Conservation (phyloP, 805 yeast genomes). For the Sugiyamaella mastotermitis region DNA sequence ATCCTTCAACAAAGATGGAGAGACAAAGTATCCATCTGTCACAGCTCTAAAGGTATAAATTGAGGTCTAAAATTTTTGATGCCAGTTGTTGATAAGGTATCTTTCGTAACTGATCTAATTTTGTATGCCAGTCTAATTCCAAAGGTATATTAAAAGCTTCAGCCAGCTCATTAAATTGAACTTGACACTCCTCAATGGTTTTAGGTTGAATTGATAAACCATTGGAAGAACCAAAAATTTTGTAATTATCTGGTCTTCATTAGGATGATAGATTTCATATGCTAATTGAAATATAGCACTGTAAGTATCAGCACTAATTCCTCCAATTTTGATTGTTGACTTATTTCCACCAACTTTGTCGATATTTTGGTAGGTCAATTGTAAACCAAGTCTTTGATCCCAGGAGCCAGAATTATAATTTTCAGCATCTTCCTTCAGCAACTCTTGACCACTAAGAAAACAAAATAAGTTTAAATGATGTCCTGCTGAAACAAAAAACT, state of each 20-base stretch:
- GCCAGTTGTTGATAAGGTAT: conserved; percentile 19
- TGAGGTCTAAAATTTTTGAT: conserved; percentile 26
- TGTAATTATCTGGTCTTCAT: conserved; percentile 35
- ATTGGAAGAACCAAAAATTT: conserved; percentile 34
- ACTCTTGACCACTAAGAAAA: conserved; percentile 35
- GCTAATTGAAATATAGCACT: conserved; percentile 37
- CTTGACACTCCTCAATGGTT: conserved; percentile 26
- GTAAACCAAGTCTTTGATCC: conserved; percentile 39
- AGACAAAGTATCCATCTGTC: conserved; percentile 35
- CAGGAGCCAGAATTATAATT: conserved; percentile 36
- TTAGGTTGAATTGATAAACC: conserved; percentile 37
- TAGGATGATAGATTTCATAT: conserved; percentile 38
- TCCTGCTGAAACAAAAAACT: conserved; percentile 29
- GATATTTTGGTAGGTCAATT: conserved; percentile 38
- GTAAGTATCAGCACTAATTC: conserved; percentile 40
- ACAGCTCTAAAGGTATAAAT: conserved; percentile 36
- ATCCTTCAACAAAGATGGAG: conserved; percentile 29
- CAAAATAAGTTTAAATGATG: conserved; percentile 40
- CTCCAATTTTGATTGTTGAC: conserved; percentile 36
- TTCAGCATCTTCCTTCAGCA: conserved; percentile 1
- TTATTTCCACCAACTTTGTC: conserved; percentile 38
- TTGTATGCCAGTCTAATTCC: conserved; percentile 18
- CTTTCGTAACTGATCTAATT: conserved; percentile 21
- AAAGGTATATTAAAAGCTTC: conserved; percentile 23
- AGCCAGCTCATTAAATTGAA: conserved; percentile 34